Evolutionary conservation across 495 filamentous ascomycete genomes (phyloP), one percentile per base, ranked within the genome.

Genomic region (Letharia lupina): DNA sequence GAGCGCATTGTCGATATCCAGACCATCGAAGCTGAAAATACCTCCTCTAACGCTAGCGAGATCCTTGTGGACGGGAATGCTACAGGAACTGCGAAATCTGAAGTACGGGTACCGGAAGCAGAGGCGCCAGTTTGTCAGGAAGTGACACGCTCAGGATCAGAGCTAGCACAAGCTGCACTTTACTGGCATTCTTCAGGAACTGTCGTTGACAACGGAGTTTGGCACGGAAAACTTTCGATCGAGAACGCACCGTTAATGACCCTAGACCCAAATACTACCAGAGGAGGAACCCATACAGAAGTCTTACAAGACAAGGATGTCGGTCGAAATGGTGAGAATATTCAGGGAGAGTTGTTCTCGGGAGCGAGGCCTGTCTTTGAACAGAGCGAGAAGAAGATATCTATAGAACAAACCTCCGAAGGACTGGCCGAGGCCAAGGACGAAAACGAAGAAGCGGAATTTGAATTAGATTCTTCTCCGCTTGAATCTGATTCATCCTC

Each of bases 401-500:
- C 20, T 41, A 50, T 31, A 11, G 16, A 65, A 31, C 42, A 37
- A 62, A 39, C 18, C 15, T 56, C 61, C 37, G 62, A 70, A 52
- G 64, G 73, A 54, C 23, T 64, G 23, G 79, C 73, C 7, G 72
- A 77, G 54, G 76, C 75, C 8, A 79, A 80, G 42, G 82, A 82
- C 58, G 84, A 83, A 69, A 83, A 86, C 64, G 81, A 80, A 44
- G 83, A 90, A 64, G 87, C 89, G 7, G 91, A 91, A 66, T 89
- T 86, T 82, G 84, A 88, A 71, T 74, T 85, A 31, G 86, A 89
- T 70, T 88, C 87, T 16, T 86, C 83, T 31, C 81, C 83, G 4
- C 82, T 82, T 69, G 81, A 83, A 66, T 82, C 81, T 48, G 50
- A 63, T 31, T 64, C 68, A 33, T 74, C 70, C 39, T 83, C 81